Evolutionary conservation across 257 asterid genomes (phyloP).

Genomic region (Solanum chiquidenum): DNA sequence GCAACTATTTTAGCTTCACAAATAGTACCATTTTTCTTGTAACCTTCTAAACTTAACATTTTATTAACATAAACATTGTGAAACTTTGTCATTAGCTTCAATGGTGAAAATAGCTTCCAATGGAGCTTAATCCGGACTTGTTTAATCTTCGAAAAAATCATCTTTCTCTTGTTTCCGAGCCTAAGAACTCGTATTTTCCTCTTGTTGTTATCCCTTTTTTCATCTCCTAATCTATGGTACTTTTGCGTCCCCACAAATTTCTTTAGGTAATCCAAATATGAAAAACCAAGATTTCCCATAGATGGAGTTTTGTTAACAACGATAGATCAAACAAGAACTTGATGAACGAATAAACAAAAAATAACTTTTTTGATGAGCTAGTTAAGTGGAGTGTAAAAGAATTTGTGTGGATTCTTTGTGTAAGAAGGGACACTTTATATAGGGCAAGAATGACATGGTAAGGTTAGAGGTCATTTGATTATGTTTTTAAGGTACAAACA

Average conservation of each 20-base stretch:
- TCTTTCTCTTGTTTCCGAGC: background rate
- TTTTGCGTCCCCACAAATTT: conserved; percentile 12
- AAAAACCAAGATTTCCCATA: background rate
- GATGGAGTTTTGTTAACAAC: background rate
- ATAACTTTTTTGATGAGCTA: background rate
- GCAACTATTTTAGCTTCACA: background rate
- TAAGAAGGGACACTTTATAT: background rate
- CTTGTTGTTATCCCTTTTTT: background rate
- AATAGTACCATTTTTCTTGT: background rate
- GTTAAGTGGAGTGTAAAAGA: background rate
- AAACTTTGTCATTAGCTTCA: conserved; percentile 3
- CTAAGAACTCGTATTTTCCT: conserved; percentile 2
- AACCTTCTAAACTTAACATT: conserved; percentile 11
- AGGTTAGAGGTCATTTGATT: background rate
- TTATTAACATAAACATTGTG: conserved; percentile 15
- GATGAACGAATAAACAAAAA: background rate
- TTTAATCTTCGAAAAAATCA: background rate
- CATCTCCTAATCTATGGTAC: conserved; percentile 9
- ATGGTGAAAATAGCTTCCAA: background rate
- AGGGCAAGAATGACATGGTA: background rate
- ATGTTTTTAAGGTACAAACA: background rate
- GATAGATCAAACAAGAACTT: background rate
- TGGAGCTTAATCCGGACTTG: background rate
- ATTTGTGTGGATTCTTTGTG: background rate
- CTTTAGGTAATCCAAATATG: conserved; percentile 7